Conservation (phyloP, 352 stramenopile genomes). For the Pythium biforme region DNA sequence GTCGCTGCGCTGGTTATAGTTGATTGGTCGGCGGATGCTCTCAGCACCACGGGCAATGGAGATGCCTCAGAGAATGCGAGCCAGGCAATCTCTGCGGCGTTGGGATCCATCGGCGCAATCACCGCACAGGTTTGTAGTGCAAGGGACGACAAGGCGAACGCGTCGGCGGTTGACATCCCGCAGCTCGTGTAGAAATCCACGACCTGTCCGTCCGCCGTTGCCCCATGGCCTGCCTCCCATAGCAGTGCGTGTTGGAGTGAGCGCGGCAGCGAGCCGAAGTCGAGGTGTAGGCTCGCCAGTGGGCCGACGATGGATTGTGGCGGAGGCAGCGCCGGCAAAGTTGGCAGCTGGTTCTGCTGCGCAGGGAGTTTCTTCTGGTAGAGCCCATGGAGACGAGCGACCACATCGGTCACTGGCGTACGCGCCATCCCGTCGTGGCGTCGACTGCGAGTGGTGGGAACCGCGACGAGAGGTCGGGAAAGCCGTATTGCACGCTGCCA, state of each 20-base stretch:
- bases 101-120: not conserved
- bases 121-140: not conserved
- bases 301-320: not conserved
- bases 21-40: not conserved
- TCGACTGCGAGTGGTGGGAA: too few species aligned
- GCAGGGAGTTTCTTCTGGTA: not conserved
- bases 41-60: not conserved
- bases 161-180: not conserved
- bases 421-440: not conserved
- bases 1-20: not conserved
- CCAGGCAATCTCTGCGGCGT: not conserved
- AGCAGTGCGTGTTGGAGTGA: conserved; percentile 3
- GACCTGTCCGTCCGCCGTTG: not conserved
- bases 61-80: not conserved
- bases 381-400: not conserved
- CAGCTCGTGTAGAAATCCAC: not conserved
- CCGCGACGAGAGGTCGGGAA: not conserved
- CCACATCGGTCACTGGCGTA: not conserved
- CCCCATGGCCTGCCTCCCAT: conserved; percentile 4
- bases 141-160: not conserved
- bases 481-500: not conserved
- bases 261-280: not conserved
- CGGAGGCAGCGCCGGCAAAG: not conserved
- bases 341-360: not conserved
- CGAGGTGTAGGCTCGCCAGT: not conserved